Percentiles rank a stretch among this genome's conserved stretches.
Evolutionary conservation across 2,329 filamentous ascomycete genomes (phyloP).

Genomic region (Venturia nashicola): DNA sequence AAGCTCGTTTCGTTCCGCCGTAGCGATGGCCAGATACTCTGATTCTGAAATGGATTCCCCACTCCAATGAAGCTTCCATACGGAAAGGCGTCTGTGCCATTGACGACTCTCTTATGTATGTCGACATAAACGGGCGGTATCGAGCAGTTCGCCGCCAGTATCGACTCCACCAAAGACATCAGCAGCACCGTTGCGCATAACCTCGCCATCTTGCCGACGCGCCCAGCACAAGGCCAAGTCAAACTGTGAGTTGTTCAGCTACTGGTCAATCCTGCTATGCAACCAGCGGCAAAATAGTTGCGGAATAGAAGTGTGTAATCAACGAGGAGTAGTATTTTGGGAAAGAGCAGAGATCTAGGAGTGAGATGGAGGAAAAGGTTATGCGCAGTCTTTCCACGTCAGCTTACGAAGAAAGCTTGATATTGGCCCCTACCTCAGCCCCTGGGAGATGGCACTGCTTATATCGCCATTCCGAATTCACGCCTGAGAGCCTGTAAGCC

Average conservation of each 20-base stretch:
- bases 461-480: neutral
- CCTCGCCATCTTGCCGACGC: slow-evolving; percentile 18
- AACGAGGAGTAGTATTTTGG: neutral
- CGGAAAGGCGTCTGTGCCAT: slow-evolving; percentile 25
- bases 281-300: neutral
- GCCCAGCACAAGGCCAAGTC: neutral
- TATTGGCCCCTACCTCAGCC: neutral
- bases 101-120: slow-evolving; percentile 30
- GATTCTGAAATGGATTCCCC: slow-evolving; percentile 30
- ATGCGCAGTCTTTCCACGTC: neutral
- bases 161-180: slow-evolving; percentile 23
- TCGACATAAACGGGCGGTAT: slow-evolving; percentile 30
- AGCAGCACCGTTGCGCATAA: slow-evolving; percentile 18
- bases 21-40: slow-evolving; percentile 32
- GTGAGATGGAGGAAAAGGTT: neutral
- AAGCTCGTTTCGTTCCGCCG: slow-evolving; percentile 30
- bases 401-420: neutral
- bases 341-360: neutral
- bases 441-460: neutral
- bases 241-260: neutral
- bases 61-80: slow-evolving; percentile 34
- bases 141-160: slow-evolving; percentile 24
- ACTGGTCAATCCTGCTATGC: neutral
- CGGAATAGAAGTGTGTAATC: neutral
- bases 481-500: neutral